Conservation (phyloP, 805 yeast species). For the Priceomyces carsonii region DNA sequence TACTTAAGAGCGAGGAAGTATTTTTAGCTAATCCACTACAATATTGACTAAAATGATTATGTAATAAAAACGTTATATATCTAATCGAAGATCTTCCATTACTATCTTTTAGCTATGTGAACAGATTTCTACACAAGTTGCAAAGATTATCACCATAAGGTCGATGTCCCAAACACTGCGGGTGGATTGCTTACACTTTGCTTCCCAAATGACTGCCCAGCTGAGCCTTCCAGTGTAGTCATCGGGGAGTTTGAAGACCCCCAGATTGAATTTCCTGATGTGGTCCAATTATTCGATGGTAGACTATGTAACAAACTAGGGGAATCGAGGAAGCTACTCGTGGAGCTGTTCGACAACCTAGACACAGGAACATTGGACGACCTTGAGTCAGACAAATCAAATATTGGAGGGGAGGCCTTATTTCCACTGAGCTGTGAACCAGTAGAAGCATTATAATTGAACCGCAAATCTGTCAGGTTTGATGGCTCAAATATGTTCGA, state of each 20-base stretch:
- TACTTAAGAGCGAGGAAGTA: no score
- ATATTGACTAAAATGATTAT: no score
- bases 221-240: no score
- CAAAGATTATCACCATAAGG: slow-evolving; percentile 19
- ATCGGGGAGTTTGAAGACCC: slow-evolving; percentile 14
- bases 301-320: slow-evolving; percentile 16
- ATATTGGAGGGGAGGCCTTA: slow-evolving; percentile 25
- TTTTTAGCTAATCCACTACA: no score
- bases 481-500: no score
- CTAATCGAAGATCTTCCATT: no score
- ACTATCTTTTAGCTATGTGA: no score
- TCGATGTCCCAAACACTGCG: slow-evolving; percentile 16
- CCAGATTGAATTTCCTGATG: slow-evolving; percentile 21
- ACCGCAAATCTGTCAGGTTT: no score
- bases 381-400: slow-evolving; percentile 15
- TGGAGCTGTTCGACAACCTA: neutral
- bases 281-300: slow-evolving; percentile 14
- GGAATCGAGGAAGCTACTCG: slow-evolving; percentile 16
- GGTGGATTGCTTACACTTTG: slow-evolving; percentile 6
- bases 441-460: slow-evolving; percentile 4
- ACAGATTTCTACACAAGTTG: no score
- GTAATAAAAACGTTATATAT: no score
- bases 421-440: slow-evolving; percentile 7
- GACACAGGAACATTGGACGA: neutral
- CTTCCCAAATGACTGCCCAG: slow-evolving; percentile 1